phyloP scores from a whole-genome alignment of 257 asterid species.

The Cynanchum wilfordii region DNA sequence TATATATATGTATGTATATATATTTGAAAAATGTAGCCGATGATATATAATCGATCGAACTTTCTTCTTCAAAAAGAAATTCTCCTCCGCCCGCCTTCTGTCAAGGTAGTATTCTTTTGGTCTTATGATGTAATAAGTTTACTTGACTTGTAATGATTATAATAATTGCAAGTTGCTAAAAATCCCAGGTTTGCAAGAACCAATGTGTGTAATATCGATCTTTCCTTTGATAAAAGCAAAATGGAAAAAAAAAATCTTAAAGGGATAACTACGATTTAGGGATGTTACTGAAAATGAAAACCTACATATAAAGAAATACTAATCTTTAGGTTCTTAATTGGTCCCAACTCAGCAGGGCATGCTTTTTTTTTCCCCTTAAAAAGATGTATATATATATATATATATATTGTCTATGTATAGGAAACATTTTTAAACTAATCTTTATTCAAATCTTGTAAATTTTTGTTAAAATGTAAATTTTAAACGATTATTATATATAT shows the following conservation, averaged over 20 bases:
- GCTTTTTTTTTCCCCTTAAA: too few relatives aligned
- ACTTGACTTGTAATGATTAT: conserved; percentile 13
- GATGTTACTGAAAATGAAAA: background rate
- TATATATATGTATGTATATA: too few relatives aligned
- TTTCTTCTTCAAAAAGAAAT: background rate
- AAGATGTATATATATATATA: too few relatives aligned
- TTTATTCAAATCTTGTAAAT: too few relatives aligned
- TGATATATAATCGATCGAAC: background rate
- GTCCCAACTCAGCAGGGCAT: background rate
- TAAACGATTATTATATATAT: too few relatives aligned
- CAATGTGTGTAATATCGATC: background rate
- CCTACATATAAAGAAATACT: background rate
- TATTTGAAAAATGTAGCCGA: too few relatives aligned
- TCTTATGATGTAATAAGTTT: conserved; percentile 7
- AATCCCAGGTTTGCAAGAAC: background rate
- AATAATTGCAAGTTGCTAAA: background rate
- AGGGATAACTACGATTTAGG: background rate
- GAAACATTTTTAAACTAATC: too few relatives aligned
- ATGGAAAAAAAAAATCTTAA: background rate
- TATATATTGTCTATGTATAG: too few relatives aligned
- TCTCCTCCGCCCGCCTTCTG: too few relatives aligned
- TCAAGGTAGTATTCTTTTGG: background rate
- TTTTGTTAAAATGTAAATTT: too few relatives aligned
- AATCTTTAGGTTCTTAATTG: background rate
- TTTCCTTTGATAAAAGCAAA: background rate